phyloP scores from a whole-genome alignment of 345 rosid genomes.

The Geranium brycei region DNA sequence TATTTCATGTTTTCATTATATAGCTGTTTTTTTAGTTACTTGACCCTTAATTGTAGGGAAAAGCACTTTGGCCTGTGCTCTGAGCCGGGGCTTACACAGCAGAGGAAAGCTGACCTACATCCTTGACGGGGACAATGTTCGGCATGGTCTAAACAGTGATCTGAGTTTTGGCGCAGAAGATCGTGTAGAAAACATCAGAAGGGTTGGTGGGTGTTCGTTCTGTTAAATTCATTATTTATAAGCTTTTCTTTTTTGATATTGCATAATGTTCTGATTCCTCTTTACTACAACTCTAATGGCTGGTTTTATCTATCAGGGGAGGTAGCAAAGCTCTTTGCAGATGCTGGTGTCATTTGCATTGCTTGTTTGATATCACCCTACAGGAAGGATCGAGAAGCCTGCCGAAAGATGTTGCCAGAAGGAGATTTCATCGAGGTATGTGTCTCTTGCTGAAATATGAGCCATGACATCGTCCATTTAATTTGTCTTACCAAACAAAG shows the following conservation, averaged over 20 bases:
- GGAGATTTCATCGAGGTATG: conserved; percentile 72
- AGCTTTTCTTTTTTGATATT: not conserved
- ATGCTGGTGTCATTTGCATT: conserved; percentile 73
- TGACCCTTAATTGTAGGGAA: conserved; percentile 32
- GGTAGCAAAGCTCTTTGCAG: conserved; percentile 76
- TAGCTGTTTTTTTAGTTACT: not conserved
- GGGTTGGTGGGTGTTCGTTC: conserved; percentile 37
- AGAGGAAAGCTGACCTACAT: conserved; percentile 63
- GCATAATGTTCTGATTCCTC: conserved; percentile 1
- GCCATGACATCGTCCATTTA: not conserved
- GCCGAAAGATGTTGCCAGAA: conserved; percentile 55
- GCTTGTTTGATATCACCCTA: conserved; percentile 85
- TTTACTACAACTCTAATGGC: not conserved
- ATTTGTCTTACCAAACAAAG: not conserved
- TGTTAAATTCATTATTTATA: not conserved
- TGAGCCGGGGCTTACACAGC: conserved; percentile 38
- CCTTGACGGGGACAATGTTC: conserved; percentile 74
- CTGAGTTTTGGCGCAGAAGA: conserved; percentile 59
- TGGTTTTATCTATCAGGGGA: conserved; percentile 39
- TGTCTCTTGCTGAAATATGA: conserved; percentile 8
- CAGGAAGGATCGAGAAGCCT: conserved; percentile 51
- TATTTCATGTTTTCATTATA: not conserved
- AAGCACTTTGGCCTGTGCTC: conserved; percentile 76
- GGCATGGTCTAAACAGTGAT: conserved; percentile 64
- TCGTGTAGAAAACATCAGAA: conserved; percentile 61